Evolutionary conservation across 192 early-diverging fungal genomes (phyloP).

Genomic region (Coemansia sp.): DNA sequence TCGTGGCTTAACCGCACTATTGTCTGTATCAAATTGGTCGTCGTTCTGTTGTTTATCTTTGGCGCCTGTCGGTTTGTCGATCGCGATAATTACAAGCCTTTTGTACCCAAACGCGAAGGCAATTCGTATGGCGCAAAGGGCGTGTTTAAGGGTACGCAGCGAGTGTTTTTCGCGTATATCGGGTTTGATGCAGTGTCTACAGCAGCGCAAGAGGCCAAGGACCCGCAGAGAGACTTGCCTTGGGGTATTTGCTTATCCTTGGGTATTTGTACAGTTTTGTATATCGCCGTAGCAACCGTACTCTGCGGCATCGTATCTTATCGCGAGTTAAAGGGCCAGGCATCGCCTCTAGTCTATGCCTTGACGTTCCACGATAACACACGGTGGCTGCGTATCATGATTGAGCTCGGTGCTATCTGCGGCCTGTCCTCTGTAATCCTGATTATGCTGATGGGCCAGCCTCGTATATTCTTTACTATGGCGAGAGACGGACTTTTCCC

Average conservation of each 20-base stretch:
- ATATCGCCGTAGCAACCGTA: constrained; percentile 71
- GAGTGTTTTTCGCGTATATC: constrained; percentile 82
- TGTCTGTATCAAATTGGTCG: constrained; percentile 72
- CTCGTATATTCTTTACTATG: constrained; percentile 88
- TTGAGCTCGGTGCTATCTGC: constrained; percentile 75
- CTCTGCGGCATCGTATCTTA: constrained; percentile 76
- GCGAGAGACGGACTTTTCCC: constrained; percentile 87
- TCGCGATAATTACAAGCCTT: constrained; percentile 71
- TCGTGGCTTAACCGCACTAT: constrained; percentile 72
- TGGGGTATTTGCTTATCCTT: constrained; percentile 86
- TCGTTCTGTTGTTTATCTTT: constrained; percentile 81
- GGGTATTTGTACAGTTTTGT: constrained; percentile 75
- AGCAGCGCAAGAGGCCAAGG: constrained; percentile 77
- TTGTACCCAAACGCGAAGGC: constrained; percentile 68
- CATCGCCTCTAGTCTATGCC: constrained; percentile 61
- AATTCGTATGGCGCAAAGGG: constrained; percentile 69
- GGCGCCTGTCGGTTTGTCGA: constrained; percentile 70
- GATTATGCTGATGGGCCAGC: constrained; percentile 74
- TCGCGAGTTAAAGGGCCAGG: constrained; percentile 38
- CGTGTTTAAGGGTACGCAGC: constrained; percentile 69
- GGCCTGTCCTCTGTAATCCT: constrained; percentile 83
- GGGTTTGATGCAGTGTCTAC: constrained; percentile 91
- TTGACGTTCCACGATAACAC: constrained; percentile 49
- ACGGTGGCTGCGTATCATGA: constrained; percentile 72
- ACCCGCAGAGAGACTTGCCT: constrained; percentile 80